These are phyloP conservation scores for Hyaloscypha variabilis DNA, from an alignment of 495 filamentous ascomycete species.

Conservation along the genomic window DNA sequence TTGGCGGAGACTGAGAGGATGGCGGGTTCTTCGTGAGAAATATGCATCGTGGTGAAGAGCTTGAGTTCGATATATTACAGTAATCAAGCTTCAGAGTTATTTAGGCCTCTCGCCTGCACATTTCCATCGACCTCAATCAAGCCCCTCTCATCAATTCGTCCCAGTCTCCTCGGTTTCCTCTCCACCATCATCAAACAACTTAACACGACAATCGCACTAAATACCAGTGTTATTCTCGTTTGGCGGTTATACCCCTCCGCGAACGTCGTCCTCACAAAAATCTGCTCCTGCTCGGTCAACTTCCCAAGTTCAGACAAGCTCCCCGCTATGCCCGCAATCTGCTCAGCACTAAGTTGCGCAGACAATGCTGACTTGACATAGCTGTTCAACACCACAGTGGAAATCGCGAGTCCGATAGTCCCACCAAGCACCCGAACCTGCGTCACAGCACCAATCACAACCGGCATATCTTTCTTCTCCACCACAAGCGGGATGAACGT, in stretches of 20 bases:
- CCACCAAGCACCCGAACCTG: constrained; percentile 52
- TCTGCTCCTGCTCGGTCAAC: constrained; percentile 2
- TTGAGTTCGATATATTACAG: neutral
- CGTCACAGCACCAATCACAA: constrained; percentile 50
- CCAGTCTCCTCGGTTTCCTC: neutral
- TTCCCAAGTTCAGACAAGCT: neutral
- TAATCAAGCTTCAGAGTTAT: too few species aligned
- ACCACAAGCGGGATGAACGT: constrained; percentile 6
- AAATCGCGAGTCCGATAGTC: constrained; percentile 49
- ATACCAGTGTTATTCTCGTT: constrained; percentile 13
- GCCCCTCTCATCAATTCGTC: too few species aligned
- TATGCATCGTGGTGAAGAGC: neutral
- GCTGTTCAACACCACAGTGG: constrained; percentile 29
- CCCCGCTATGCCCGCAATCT: neutral
- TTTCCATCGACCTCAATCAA: too few species aligned
- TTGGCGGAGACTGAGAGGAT: neutral
- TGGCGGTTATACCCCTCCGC: constrained; percentile 20
- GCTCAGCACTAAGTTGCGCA: neutral
- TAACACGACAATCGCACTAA: constrained; percentile 2
- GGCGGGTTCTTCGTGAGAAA: neutral
- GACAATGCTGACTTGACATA: neutral
- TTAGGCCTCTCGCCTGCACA: too few species aligned
- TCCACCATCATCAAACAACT: constrained; percentile 1
- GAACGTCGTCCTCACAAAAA: constrained; percentile 5
- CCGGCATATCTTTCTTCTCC: constrained; percentile 14